Evolutionary conservation across 2,329 filamentous ascomycete species (phyloP).

Genomic region (Botrytis elliptica): DNA sequence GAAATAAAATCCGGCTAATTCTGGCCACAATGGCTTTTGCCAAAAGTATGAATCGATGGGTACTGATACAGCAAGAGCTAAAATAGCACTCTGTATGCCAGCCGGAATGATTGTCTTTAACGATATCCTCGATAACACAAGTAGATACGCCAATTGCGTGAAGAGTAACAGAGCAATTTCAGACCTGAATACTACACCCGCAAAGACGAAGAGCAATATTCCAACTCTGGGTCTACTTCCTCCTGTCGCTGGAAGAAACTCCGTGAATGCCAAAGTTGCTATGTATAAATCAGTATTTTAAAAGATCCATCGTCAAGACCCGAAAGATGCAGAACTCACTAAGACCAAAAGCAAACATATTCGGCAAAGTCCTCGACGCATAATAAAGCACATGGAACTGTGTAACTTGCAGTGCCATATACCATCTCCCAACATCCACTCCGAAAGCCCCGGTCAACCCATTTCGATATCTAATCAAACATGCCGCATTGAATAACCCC

Average conservation of each 20-base stretch:
- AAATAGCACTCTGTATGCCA: constrained; percentile 61
- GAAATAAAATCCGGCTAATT: constrained; percentile 84
- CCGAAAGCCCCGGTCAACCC: constrained; percentile 69
- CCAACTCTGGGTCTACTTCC: constrained; percentile 44
- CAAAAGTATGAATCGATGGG: constrained; percentile 90
- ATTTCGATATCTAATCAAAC: constrained; percentile 64
- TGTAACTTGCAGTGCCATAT: constrained; percentile 69
- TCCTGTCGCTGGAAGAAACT: constrained; percentile 46
- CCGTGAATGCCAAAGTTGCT: constrained; percentile 63
- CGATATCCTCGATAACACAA: constrained; percentile 54
- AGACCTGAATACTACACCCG: constrained; percentile 82
- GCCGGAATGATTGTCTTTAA: constrained; percentile 61
- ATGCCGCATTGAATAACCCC: constrained; percentile 70
- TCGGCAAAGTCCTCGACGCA: constrained; percentile 85
- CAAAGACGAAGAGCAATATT: constrained; percentile 73
- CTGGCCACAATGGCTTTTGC: constrained; percentile 85
- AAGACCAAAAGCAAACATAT: constrained; percentile 91
- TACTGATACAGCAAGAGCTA: constrained; percentile 68
- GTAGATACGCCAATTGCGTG: constrained; percentile 63
- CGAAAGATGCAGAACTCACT: constrained; percentile 53
- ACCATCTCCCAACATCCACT: constrained; percentile 70
- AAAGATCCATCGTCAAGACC: not conserved
- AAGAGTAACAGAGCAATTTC: constrained; percentile 81
- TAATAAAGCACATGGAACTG: constrained; percentile 96
- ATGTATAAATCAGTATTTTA: constrained; percentile 20